phyloP scores from a whole-genome alignment of 1,284 basidiomycete species.

The Cerrena zonata region DNA sequence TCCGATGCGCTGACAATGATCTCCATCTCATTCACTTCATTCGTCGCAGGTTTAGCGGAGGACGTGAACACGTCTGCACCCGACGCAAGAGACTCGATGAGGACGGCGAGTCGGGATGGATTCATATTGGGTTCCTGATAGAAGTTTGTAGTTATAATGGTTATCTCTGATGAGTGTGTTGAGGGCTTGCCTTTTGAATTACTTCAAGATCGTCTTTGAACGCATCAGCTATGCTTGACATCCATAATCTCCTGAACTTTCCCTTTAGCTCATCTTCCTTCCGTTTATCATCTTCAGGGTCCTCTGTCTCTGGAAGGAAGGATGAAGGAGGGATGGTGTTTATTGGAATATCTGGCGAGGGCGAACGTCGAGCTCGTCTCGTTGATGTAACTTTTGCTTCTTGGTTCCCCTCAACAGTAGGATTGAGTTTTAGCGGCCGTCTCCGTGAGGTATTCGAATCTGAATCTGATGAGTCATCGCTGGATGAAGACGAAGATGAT shows the following conservation, averaged over 20 bases:
- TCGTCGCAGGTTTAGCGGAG: slow-evolving; percentile 19
- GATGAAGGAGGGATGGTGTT: slow-evolving; percentile 47
- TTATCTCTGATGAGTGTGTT: not conserved
- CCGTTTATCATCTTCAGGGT: slow-evolving; percentile 25
- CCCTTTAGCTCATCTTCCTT: slow-evolving; percentile 53
- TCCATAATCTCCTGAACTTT: slow-evolving; percentile 74
- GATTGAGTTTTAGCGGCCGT: slow-evolving; percentile 1
- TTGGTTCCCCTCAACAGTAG: not conserved
- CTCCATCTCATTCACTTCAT: slow-evolving; percentile 47
- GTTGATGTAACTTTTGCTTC: not conserved
- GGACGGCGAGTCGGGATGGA: slow-evolving; percentile 54
- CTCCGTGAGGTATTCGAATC: slow-evolving; percentile 11
- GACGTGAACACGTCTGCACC: slow-evolving; percentile 67
- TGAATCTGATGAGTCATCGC: slow-evolving; percentile 17
- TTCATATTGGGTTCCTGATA: slow-evolving; percentile 66
- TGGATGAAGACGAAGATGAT: slow-evolving; percentile 14
- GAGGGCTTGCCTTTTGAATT: slow-evolving; percentile 57
- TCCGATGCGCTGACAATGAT: slow-evolving; percentile 30
- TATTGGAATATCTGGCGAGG: slow-evolving; percentile 51
- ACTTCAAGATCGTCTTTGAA: slow-evolving; percentile 73
- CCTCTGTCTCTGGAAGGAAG: slow-evolving; percentile 37
- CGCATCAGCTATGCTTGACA: slow-evolving; percentile 70
- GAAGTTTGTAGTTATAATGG: too few relatives aligned
- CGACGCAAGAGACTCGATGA: slow-evolving; percentile 73
- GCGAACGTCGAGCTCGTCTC: slow-evolving; percentile 21